phyloP scores from a whole-genome alignment of 2,329 filamentous ascomycete species.

The Thielaviopsis musarum region DNA sequence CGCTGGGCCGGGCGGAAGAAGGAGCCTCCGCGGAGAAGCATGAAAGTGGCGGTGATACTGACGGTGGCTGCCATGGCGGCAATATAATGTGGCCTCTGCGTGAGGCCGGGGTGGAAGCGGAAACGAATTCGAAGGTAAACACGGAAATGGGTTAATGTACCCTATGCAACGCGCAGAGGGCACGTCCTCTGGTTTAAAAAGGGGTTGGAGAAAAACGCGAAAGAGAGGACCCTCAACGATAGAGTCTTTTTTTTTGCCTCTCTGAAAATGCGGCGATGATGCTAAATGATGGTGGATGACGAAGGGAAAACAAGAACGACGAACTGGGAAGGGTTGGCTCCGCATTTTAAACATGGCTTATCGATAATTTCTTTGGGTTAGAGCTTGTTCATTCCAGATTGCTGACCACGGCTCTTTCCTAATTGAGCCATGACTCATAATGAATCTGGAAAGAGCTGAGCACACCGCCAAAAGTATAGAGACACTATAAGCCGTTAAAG shows the following conservation, averaged over 20 bases:
- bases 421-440: slow-evolving; percentile 4
- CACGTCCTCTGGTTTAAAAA: slow-evolving; percentile 6
- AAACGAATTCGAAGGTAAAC: slow-evolving; percentile 10
- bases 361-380: background rate
- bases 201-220: background rate
- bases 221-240: background rate
- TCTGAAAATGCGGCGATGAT: background rate
- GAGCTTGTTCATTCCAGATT: background rate
- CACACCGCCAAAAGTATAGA: background rate
- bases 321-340: background rate
- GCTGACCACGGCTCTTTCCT: background rate
- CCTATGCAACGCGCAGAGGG: slow-evolving; percentile 9
- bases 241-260: slow-evolving; percentile 1
- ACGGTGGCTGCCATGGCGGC: slow-evolving; percentile 4
- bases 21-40: background rate
- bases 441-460: background rate
- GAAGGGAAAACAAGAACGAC: background rate
- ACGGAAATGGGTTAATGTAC: slow-evolving; percentile 7
- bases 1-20: slow-evolving; percentile 5
- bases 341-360: background rate
- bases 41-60: background rate
- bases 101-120: slow-evolving; percentile 3
- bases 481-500: background rate
- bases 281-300: slow-evolving; percentile 7
- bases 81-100: slow-evolving; percentile 8